Base-by-base conservation (phyloP, 2,329 filamentous ascomycete species). In the Fusarium sororula region DNA sequence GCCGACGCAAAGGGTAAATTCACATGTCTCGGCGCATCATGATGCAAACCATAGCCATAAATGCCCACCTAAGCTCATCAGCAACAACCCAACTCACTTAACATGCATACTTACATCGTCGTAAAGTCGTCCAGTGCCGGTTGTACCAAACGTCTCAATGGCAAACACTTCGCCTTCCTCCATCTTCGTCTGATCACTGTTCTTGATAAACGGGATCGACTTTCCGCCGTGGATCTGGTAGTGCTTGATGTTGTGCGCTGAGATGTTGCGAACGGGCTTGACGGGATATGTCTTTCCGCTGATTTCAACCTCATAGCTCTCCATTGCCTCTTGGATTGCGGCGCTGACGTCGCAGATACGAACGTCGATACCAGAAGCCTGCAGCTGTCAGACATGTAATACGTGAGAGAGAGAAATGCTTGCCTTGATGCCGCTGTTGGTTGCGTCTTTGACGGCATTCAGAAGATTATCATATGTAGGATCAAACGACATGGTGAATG, bases 111-210 rank as follows among this genome's bases (percentile, higher is more conserved):
- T 76, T 83, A 94, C 93, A 84, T 96, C 93, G 77, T 97, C 94
- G 74, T 89, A 86, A 48, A 96, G 90, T 79, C 92, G 92, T 70
- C 94, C 95, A 78, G 93, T 93, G 67, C 95, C 95, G 18, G 95
- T 98, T 79, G 91, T 95, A 41, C 95, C 95, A 81, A 98, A 98
- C 0, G 95, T 98, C 84, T 98, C 95, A 75, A 98, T 97, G 68
- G 95, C 95, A 82, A 96, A 98, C 24, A 94, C 90, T 77, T 98
- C 95, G 41, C 94, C 94, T 82, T 97, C 95, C 83, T 98, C 95
- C 95, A 98, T 98, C 87, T 97, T 97, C 44, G 94, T 96, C 80
- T 92, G 90, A 77, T 96, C 93, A 56, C 87, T 87, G 66, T 91
- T 91, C 85, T 96, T 97, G 75, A 97, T 93, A 77, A 97, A 97